Percentiles rank a stretch among this genome's conserved stretches.
Evolutionary conservation across 345 rosid species (phyloP).

Genomic region (Eucalyptus erythrocorys): DNA sequence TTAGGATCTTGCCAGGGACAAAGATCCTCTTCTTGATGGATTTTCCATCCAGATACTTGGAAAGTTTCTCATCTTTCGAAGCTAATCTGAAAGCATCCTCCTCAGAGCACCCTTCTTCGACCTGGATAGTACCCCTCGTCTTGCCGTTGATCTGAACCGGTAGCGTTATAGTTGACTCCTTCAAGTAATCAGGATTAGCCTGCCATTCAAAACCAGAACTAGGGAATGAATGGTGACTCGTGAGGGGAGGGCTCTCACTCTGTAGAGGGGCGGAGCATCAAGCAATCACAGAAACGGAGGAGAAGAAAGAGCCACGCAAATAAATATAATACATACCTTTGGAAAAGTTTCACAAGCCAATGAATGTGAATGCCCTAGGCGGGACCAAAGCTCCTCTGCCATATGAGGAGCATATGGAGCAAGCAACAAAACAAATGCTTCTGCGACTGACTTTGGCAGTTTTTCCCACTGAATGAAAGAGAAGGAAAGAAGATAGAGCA

Average conservation of each 20-base stretch:
- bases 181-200: constrained; percentile 68
- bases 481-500: background rate
- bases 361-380: constrained; percentile 51
- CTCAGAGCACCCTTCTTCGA: constrained; percentile 82
- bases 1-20: constrained; percentile 84
- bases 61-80: constrained; percentile 44
- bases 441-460: constrained; percentile 54
- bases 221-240: background rate
- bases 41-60: constrained; percentile 51
- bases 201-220: constrained; percentile 9
- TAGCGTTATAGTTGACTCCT: constrained; percentile 47
- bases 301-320: background rate
- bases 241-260: background rate
- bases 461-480: constrained; percentile 56
- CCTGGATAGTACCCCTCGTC: constrained; percentile 80
- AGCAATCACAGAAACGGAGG: background rate
- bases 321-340: constrained; percentile 16
- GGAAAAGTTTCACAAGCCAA: constrained; percentile 69
- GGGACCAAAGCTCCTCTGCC: constrained; percentile 94
- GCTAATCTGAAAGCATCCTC: constrained; percentile 74
- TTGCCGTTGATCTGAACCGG: constrained; percentile 98
- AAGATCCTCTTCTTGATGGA: constrained; percentile 62
- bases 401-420: constrained; percentile 95
- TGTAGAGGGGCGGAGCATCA: background rate
- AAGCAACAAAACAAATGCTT: constrained; percentile 66